Conservation (phyloP, 352 stramenopile species). For the Nothophytophthora sp. region DNA sequence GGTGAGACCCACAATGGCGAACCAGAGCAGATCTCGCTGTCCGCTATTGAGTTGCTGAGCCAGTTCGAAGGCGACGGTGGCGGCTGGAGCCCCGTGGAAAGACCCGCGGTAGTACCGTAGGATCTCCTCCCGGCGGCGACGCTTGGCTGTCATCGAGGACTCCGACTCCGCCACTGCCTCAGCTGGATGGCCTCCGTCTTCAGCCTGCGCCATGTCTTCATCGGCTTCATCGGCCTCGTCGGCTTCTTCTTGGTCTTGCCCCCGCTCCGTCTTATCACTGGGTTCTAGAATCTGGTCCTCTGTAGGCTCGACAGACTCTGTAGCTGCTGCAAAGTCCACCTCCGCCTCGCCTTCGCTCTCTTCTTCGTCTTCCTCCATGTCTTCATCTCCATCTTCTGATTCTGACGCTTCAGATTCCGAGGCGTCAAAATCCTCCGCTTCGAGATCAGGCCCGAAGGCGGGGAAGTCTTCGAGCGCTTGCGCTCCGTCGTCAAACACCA, state of each 20-base stretch:
- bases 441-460: conserved; percentile 83
- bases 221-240: conserved; percentile 30
- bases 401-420: too few species aligned
- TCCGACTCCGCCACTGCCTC: conserved; percentile 28
- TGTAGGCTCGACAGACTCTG: conserved; percentile 17
- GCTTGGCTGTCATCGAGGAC: conserved; percentile 49
- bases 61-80: conserved; percentile 82
- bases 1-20: conserved; percentile 97
- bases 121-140: conserved; percentile 76
- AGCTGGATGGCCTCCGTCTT: conserved; percentile 7
- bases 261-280: conserved; percentile 5
- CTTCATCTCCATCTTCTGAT: conserved; percentile 57
- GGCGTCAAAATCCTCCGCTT: conserved; percentile 74
- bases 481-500: conserved; percentile 83
- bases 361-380: conserved; percentile 45
- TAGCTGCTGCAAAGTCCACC: conserved; percentile 44
- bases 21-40: conserved; percentile 94
- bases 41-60: conserved; percentile 84
- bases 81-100: conserved; percentile 77
- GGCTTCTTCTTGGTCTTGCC: conserved; percentile 42
- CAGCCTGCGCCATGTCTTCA: conserved; percentile 27
- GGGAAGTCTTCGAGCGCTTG: conserved; percentile 74
- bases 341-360: conserved; percentile 49
- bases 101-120: conserved; percentile 94
- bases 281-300: too few species aligned